Percentiles rank a stretch among this genome's conserved stretches.
These are phyloP conservation scores for Erigeron philadelphicus DNA, from an alignment of 140 eudicot species.

Conservation along the genomic window DNA sequence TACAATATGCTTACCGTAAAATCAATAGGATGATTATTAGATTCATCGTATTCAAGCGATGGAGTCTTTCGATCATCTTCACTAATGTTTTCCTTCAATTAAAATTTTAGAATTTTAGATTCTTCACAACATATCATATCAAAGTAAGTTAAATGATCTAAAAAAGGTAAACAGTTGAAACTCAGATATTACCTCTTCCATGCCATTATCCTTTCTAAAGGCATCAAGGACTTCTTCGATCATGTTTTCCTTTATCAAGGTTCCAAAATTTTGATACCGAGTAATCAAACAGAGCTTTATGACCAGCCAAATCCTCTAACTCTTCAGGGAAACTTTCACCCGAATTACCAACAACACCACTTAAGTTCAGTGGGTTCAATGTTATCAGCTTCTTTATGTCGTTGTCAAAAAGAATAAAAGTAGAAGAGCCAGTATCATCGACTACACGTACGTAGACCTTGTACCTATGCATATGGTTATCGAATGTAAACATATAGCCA, in stretches of 20 bases:
- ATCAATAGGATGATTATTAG: no score
- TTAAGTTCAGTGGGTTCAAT: not conserved
- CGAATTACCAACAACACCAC: not conserved
- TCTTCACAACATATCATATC: no score
- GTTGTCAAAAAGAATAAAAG: not conserved
- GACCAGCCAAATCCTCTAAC: not conserved
- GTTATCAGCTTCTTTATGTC: not conserved
- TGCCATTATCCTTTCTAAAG: not conserved
- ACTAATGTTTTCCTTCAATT: no score
- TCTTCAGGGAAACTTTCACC: not conserved
- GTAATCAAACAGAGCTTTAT: not conserved
- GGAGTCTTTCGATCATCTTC: no score
- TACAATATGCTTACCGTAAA: no score
- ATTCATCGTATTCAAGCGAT: no score
- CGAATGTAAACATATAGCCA: no score
- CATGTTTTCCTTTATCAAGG: not conserved
- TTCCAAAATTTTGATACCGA: not conserved
- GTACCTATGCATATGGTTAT: not conserved
- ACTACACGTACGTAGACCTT: not conserved
- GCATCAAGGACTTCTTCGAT: not conserved
- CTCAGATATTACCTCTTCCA: not conserved
- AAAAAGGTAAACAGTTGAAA: no score
- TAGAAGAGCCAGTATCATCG: not conserved
- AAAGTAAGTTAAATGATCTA: no score
- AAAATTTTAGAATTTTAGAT: no score